Conservation (phyloP, 306 rosid species). For the Cyamopsis tetragonoloba region DNA sequence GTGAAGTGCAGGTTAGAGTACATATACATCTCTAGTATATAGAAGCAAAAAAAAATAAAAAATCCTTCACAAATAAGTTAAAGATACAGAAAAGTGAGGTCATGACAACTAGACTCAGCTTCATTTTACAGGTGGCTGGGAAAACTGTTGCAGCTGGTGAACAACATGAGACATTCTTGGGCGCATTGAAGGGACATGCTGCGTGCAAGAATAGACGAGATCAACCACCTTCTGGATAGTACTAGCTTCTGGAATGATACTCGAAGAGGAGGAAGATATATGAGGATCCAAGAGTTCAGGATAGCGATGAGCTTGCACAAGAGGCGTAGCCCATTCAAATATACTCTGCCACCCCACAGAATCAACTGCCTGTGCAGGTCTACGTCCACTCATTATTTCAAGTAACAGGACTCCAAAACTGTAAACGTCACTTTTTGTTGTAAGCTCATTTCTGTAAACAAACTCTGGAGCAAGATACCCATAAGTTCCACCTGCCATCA, state of each 20-base stretch:
- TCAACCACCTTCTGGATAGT: slow-evolving; percentile 89
- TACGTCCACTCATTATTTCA: slow-evolving; percentile 88
- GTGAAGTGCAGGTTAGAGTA: slow-evolving; percentile 11
- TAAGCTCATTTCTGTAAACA: slow-evolving; percentile 88
- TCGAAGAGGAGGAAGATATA: slow-evolving; percentile 52
- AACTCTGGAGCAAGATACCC: slow-evolving; percentile 98
- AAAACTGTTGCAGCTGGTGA: slow-evolving; percentile 86
- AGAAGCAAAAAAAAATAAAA: not conserved
- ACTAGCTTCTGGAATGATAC: slow-evolving; percentile 70
- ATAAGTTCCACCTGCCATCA: slow-evolving; percentile 96
- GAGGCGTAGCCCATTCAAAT: slow-evolving; percentile 97
- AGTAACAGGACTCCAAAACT: slow-evolving; percentile 93
- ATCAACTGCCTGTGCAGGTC: slow-evolving; percentile 96
- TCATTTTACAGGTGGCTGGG: slow-evolving; percentile 51
- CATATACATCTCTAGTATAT: not conserved
- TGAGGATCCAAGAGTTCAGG: slow-evolving; percentile 90
- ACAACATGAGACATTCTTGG: slow-evolving; percentile 99
- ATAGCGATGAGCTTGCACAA: slow-evolving; percentile 88
- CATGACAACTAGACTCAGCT: slow-evolving; percentile 13
- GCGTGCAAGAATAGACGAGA: slow-evolving; percentile 96
- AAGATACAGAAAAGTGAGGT: slow-evolving; percentile 8
- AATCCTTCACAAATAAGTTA: not conserved
- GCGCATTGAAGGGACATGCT: slow-evolving; percentile 96
- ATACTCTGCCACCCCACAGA: slow-evolving; percentile 98
- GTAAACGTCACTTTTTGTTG: slow-evolving; percentile 91